A percentile compares a stretch with the other conserved stretches of the same genome.
Conservation (phyloP, 1,284 basidiomycete species). For the Moesziomyces parantarcticus region DNA sequence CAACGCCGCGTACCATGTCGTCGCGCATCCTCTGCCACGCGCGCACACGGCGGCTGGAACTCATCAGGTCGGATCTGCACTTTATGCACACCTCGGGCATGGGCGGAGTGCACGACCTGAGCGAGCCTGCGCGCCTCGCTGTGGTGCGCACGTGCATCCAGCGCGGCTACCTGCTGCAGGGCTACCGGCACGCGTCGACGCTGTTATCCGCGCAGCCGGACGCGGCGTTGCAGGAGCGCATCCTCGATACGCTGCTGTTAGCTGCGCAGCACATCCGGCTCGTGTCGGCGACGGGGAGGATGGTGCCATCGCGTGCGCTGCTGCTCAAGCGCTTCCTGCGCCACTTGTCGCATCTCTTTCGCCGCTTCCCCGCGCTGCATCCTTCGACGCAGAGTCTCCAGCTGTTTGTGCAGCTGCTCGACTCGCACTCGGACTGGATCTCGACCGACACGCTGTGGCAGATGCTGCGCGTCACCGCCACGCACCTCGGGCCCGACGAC, state of each 20-base stretch:
- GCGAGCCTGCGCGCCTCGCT: slow-evolving; percentile 12
- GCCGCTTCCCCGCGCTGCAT: slow-evolving; percentile 6
- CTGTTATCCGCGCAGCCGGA: slow-evolving; percentile 1
- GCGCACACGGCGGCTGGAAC: slow-evolving; percentile 16
- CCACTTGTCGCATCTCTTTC: slow-evolving; percentile 23
- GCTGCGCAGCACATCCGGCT: slow-evolving; percentile 20
- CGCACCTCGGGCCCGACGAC: slow-evolving; percentile 16
- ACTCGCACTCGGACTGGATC: slow-evolving; percentile 19
- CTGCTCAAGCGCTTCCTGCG: slow-evolving; percentile 30
- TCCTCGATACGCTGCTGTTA: slow-evolving; percentile 24
- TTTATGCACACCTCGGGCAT: slow-evolving; percentile 7
- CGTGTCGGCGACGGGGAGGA: not conserved
- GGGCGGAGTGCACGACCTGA: slow-evolving; percentile 19
- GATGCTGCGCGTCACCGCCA: slow-evolving; percentile 18
- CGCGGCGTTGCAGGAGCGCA: not conserved
- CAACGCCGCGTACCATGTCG: slow-evolving; percentile 33
- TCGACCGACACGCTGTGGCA: slow-evolving; percentile 26
- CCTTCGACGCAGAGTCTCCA: slow-evolving; percentile 9
- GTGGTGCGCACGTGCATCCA: slow-evolving; percentile 29
- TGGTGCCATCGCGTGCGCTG: slow-evolving; percentile 20
- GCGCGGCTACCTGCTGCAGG: slow-evolving; percentile 15
- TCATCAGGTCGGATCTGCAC: slow-evolving; percentile 30
- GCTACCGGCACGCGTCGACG: slow-evolving; percentile 6
- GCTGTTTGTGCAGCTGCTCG: slow-evolving; percentile 26
- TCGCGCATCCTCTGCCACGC: slow-evolving; percentile 37